Conservation (phyloP, 768 basidiomycete genomes). For the Glaciozyma antarctica region DNA sequence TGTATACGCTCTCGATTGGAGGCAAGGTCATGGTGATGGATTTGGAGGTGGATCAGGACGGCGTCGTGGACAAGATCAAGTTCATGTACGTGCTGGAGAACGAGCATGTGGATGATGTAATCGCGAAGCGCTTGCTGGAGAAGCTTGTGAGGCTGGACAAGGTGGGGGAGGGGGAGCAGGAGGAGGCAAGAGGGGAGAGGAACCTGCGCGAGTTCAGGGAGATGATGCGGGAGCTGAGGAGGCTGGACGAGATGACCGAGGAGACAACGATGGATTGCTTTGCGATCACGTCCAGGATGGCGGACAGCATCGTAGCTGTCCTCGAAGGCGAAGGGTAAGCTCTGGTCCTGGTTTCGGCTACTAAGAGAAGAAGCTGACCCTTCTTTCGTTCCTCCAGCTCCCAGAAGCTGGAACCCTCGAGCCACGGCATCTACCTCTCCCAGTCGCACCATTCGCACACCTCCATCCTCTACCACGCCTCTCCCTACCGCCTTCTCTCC, state of each 20-base stretch:
- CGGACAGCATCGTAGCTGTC: not conserved
- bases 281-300: not conserved
- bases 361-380: not conserved
- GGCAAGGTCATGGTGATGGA: conserved; percentile 29
- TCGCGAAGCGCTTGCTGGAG: not conserved
- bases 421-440: not conserved
- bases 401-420: not conserved
- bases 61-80: conserved; percentile 9
- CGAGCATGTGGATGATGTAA: conserved; percentile 3
- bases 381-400: not conserved
- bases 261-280: conserved; percentile 12
- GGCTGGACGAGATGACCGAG: conserved; percentile 19
- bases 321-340: not conserved
- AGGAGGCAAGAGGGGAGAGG: not conserved
- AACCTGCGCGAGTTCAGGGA: not conserved
- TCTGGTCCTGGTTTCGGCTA: not conserved
- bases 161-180: not conserved
- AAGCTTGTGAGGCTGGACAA: not conserved
- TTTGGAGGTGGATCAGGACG: conserved; percentile 3
- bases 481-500: not conserved
- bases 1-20: conserved; percentile 14
- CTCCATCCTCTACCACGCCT: conserved; percentile 1
- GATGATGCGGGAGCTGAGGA: conserved; percentile 1
- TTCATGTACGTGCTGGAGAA: conserved; percentile 20
- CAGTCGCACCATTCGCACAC: not conserved